Evolutionary conservation across 352 stramenopile species (phyloP), one percentile per base, ranked within the genome.

Genomic region (Pythium chondricola): DNA sequence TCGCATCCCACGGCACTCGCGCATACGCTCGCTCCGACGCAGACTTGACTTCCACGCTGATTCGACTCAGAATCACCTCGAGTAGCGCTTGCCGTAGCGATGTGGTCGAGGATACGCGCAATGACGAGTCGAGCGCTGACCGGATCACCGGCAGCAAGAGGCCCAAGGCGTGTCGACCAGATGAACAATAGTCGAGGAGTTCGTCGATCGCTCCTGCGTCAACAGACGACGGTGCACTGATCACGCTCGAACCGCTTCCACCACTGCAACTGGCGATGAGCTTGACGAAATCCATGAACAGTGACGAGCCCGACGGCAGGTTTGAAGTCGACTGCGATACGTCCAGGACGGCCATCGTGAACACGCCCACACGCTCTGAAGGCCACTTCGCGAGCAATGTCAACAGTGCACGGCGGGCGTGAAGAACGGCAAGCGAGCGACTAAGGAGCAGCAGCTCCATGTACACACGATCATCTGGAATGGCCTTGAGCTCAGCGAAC

Each of bases 281-380:
- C 57, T 92, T 93, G 46, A 95, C 67, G 49, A 95, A 93, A 33
- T 90, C 79, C 14, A 90, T 75, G 32, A 95, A 85, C 18, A 62
- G 62, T 17, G 68, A 61, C 6, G 72, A 63, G 24, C 57, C 61
- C n/a, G 52, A 66, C 8, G 37, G 36, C n/a, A 21, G 17, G 13
- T 39, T 33, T 2, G 38, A 21, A 5, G 20, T 22, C 18, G 32
- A 21, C 14, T 39, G 36, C 4, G 42, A 29, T 45, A 67, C 57
- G n/a, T 78, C 52, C 29, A 88, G 83, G 16, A 56, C 39, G 59
- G 59, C 52, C 33, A 88, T 63, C 0, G 66, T 69, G 50, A 92
- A 92, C 20, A 52, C 42, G 2, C 81, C 81, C 4, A 92, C 74
- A 18, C 45, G 48, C 8, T 71, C 52, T 31, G 46, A 61, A 7